Base-by-base conservation (phyloP, 257 asterid genomes). In the Linderniella brevidens region DNA sequence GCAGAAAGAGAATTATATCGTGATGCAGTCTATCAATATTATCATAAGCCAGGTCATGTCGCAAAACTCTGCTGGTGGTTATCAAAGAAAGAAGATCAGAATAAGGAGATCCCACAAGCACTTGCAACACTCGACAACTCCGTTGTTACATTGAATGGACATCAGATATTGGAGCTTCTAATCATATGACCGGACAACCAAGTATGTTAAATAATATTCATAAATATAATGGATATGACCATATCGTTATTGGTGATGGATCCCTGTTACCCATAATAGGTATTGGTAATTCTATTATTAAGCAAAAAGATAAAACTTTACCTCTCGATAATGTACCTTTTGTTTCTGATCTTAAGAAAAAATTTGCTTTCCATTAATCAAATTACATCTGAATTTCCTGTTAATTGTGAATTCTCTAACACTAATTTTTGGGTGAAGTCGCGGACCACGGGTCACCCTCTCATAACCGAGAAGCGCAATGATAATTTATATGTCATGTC, bases 391-490 rank as follows among this genome's bases (percentile, higher is more conserved):
- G 20, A 29, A n/a, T 49, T 32, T 29, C 41, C 54, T 8, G 19
- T 49, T 3, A 49, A 49, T 35, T 49, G 41, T 29, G 54, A 48
- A 35, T 49, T 49, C 17, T n/a, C 55, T 37, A 13, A 50, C 12
- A 46, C 41, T 38, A 46, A n/a, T 51, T 52, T 52, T 10, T 52
- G 35, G 36, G 35, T 25, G 6, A 25, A 25, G 32, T 25, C 32
- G 32, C 32, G 32, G 32, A 25, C 4, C 6, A 25, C 32, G 6
- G 32, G 3, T 25, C 32, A 25, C 3, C 32, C 6, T 25, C 32
- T 25, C 32, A 25, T 25, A 6, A 25, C 32, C 3, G 32, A 6
- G 32, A 25, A 3, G 6, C 32, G 6, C 32, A 25, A 25, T 3
- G 32, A 6, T 25, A 25, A 25, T 25, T 25, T 25, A 25, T 25